Evolutionary conservation across 2,329 filamentous ascomycete species (phyloP).

Genomic region (Dissoconium aciculare): DNA sequence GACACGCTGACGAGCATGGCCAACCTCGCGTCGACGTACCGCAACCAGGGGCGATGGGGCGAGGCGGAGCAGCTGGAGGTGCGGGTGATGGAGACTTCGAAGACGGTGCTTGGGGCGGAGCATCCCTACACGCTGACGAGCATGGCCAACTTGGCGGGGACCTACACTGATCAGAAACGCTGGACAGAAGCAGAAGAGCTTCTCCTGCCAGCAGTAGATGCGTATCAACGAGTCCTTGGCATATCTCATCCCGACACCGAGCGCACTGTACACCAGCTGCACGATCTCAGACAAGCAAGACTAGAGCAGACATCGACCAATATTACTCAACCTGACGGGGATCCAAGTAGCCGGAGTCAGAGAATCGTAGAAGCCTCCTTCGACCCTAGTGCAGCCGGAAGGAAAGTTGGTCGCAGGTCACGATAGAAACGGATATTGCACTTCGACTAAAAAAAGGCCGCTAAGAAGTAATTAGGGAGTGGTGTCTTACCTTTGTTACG

Average conservation of each 20-base stretch:
- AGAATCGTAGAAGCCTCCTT: no score
- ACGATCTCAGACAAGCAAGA: no score
- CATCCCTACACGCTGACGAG: not conserved
- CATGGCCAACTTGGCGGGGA: not conserved
- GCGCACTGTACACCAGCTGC: no score
- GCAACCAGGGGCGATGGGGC: not conserved
- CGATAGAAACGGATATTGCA: no score
- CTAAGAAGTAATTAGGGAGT: no score
- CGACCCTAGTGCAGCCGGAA: no score
- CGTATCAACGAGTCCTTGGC: not conserved
- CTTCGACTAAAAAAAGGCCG: no score
- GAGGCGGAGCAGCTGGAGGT: slow-evolving; percentile 1
- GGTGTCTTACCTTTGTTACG: no score
- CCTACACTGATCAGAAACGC: not conserved
- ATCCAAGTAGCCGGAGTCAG: no score
- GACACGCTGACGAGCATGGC: slow-evolving; percentile 1
- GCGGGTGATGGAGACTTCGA: not conserved
- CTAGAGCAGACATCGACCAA: no score
- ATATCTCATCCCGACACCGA: not conserved
- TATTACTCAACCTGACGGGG: no score
- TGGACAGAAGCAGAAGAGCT: not conserved
- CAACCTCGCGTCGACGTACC: not conserved
- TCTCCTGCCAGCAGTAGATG: not conserved
- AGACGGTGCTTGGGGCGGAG: not conserved
- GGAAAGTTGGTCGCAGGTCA: no score